phyloP scores from a whole-genome alignment of 345 rosid genomes.

The Salix arbutifolia region DNA sequence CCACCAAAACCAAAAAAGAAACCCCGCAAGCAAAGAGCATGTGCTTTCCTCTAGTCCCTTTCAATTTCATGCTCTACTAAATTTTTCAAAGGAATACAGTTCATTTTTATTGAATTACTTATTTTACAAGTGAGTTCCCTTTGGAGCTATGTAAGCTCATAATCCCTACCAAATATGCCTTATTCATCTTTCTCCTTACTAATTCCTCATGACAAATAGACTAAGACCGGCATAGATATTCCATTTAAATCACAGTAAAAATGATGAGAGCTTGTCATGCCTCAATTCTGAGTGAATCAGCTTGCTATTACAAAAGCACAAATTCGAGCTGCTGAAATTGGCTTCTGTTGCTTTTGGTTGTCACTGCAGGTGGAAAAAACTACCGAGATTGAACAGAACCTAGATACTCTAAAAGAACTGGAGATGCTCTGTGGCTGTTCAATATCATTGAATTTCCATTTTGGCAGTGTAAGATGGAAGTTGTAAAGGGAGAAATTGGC shows the following conservation, averaged over 20 bases:
- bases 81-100: neutral
- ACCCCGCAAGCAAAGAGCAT: conserved; percentile 34
- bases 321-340: conserved; percentile 50
- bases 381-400: conserved; percentile 45
- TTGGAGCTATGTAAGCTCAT: neutral
- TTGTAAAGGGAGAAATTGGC: no score
- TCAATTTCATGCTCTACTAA: neutral
- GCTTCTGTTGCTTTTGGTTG: neutral
- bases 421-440: conserved; percentile 44
- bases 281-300: no score
- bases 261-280: no score
- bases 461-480: neutral
- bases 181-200: no score
- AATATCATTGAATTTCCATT: neutral
- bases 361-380: conserved; percentile 50
- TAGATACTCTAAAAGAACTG: conserved; percentile 47
- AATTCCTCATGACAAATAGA: no score
- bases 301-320: conserved; percentile 34
- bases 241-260: no score
- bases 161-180: no score
- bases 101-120: neutral
- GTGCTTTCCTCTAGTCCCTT: conserved; percentile 39
- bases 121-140: neutral
- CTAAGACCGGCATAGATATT: no score
- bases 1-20: conserved; percentile 66